These are phyloP conservation scores for Erysimum cheiranthoides DNA, from an alignment of 345 rosid genomes.

Conservation along the genomic window DNA sequence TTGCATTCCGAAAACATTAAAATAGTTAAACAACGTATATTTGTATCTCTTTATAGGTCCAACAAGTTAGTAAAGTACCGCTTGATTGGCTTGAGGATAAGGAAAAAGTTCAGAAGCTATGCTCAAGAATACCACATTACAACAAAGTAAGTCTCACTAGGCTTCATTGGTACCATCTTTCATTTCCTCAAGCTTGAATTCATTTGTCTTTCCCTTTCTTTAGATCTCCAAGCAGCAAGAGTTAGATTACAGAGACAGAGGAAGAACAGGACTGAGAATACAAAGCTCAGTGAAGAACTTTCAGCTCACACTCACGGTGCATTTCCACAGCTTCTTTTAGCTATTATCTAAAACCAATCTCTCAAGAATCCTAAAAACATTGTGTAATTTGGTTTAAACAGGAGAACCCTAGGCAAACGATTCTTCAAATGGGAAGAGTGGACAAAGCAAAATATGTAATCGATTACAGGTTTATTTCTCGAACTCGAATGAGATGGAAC, in stretches of 20 bases:
- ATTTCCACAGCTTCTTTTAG: slow-evolving; percentile 15
- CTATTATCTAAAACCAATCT: neutral
- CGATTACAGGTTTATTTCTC: slow-evolving; percentile 78
- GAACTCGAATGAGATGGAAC: neutral
- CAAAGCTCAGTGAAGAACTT: slow-evolving; percentile 88
- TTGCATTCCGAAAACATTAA: neutral
- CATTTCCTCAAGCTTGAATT: neutral
- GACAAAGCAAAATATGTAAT: slow-evolving; percentile 69
- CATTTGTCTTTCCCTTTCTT: slow-evolving; percentile 12
- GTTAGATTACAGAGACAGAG: slow-evolving; percentile 82
- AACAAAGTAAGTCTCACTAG: slow-evolving; percentile 54
- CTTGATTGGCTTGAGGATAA: slow-evolving; percentile 65
- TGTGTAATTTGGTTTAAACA: slow-evolving; percentile 24
- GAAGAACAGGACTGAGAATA: slow-evolving; percentile 74
- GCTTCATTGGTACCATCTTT: neutral
- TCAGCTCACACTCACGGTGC: slow-evolving; percentile 81
- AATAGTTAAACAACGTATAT: neutral
- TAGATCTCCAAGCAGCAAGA: slow-evolving; percentile 76
- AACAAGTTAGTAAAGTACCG: slow-evolving; percentile 65
- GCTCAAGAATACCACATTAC: slow-evolving; percentile 73
- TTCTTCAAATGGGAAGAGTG: slow-evolving; percentile 90
- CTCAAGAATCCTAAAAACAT: slow-evolving; percentile 25
- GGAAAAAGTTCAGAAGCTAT: slow-evolving; percentile 66
- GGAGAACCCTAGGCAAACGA: slow-evolving; percentile 75
- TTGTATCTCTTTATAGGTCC: slow-evolving; percentile 53